A percentile compares a stretch with the other conserved stretches of the same genome.
These are phyloP conservation scores for Lactifluus piperatus DNA, from an alignment of 768 basidiomycete genomes.

Conservation along the genomic window DNA sequence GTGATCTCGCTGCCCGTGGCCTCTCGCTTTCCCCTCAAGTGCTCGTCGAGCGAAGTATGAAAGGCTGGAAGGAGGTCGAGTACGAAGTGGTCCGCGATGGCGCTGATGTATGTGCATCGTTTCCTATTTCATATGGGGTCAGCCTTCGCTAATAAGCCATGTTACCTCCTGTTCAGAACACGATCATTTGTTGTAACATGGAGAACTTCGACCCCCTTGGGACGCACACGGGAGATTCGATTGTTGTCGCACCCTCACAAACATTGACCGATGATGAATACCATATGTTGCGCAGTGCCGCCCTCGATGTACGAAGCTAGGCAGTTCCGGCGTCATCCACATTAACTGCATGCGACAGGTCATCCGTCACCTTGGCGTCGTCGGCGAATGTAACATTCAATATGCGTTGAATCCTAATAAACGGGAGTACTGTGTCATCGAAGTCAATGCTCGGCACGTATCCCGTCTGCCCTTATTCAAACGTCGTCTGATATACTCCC, in stretches of 20 bases:
- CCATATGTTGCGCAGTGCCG: conserved; percentile 97
- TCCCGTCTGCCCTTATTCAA: background rate
- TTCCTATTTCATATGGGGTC: background rate
- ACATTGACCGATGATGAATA: conserved; percentile 97
- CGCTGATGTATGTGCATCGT: conserved; percentile 66
- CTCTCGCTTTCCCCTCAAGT: conserved; percentile 91
- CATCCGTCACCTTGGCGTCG: conserved; percentile 80
- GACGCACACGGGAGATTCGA: conserved; percentile 98
- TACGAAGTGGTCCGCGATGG: conserved; percentile 98
- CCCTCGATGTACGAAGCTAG: conserved; percentile 66
- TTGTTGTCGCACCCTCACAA: conserved; percentile 97
- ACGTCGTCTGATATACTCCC: background rate
- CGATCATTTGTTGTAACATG: conserved; percentile 99
- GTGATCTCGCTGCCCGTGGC: conserved; percentile 87
- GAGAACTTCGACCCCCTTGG: conserved; percentile 99
- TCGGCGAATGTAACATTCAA: conserved; percentile 96
- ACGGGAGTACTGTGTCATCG: conserved; percentile 95
- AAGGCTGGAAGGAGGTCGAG: conserved; percentile 99
- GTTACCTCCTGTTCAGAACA: conserved; percentile 52
- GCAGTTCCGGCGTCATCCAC: background rate
- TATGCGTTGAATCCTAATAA: conserved; percentile 93
- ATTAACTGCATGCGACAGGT: conserved; percentile 15
- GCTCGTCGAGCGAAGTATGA: conserved; percentile 95
- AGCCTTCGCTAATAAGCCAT: background rate
- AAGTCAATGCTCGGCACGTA: conserved; percentile 85